Evolutionary conservation across 2,329 filamentous ascomycete species (phyloP).

Genomic region (Ophiostoma sp.): DNA sequence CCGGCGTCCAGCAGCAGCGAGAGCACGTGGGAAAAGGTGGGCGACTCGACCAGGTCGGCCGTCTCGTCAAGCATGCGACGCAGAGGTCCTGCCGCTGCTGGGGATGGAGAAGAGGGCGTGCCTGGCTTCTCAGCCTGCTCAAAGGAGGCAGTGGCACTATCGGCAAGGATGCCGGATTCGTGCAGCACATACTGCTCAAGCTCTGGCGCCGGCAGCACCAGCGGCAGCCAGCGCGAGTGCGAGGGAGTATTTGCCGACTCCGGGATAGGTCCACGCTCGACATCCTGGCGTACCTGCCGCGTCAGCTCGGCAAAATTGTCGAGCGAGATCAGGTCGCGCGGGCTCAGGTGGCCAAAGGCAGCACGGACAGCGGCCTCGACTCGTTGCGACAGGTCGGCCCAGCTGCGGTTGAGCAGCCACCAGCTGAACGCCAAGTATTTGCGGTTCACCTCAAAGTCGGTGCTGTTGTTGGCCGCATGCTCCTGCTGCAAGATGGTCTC

Average conservation of each 20-base stretch:
- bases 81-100: slow-evolving; percentile 52
- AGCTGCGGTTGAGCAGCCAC: slow-evolving; percentile 93
- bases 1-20: slow-evolving; percentile 80
- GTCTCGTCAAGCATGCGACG: slow-evolving; percentile 90
- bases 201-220: slow-evolving; percentile 71
- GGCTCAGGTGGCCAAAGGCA: slow-evolving; percentile 83
- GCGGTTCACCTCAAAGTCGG: slow-evolving; percentile 89
- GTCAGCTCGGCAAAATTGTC: slow-evolving; percentile 74
- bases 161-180: slow-evolving; percentile 72
- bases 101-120: slow-evolving; percentile 32
- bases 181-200: slow-evolving; percentile 79
- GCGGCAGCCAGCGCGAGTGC: slow-evolving; percentile 63
- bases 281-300: slow-evolving; percentile 72
- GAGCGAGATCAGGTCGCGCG: slow-evolving; percentile 79
- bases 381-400: slow-evolving; percentile 72
- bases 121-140: slow-evolving; percentile 25
- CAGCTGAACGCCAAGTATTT: slow-evolving; percentile 95
- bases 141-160: slow-evolving; percentile 41
- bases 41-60: slow-evolving; percentile 90
- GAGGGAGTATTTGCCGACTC: neutral
- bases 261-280: slow-evolving; percentile 53
- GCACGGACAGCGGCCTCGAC: slow-evolving; percentile 83
- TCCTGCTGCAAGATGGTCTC: slow-evolving; percentile 44
- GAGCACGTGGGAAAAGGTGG: slow-evolving; percentile 80
- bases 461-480: slow-evolving; percentile 68